Evolutionary conservation across 163 green algal genomes (phyloP).

Genomic region (Chlamydomonas reinhardtii): DNA sequence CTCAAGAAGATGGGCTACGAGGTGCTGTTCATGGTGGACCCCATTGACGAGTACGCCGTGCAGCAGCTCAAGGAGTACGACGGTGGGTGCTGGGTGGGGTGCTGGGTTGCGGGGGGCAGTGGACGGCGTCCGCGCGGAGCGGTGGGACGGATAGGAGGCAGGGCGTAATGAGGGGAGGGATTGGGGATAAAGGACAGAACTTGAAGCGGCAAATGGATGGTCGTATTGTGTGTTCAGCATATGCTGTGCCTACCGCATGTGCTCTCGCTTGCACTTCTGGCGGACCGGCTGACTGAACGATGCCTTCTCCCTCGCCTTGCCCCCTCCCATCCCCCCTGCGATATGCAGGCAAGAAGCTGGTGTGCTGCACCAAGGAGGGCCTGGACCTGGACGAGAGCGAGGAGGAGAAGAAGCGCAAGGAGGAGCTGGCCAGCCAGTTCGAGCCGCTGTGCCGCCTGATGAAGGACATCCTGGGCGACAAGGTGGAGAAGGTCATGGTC

Average conservation of each 20-base stretch:
- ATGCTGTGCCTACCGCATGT: too few relatives aligned
- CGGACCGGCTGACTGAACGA: too few relatives aligned
- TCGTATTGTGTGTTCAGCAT: too few relatives aligned
- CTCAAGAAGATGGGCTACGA: slow-evolving; percentile 97
- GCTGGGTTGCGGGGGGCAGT: neutral
- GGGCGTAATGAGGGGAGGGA: too few relatives aligned
- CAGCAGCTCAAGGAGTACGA: slow-evolving; percentile 99
- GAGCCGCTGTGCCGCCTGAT: slow-evolving; percentile 92
- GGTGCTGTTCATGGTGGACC: slow-evolving; percentile 99
- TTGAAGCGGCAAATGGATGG: too few relatives aligned
- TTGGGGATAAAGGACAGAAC: too few relatives aligned
- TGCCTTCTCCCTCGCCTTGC: too few relatives aligned
- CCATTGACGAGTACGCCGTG: slow-evolving; percentile 99
- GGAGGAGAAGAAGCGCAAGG: slow-evolving; percentile 97
- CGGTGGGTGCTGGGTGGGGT: slow-evolving; percentile 24
- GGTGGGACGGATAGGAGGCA: too few relatives aligned
- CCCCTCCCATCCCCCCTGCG: neutral
- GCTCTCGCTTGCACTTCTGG: too few relatives aligned
- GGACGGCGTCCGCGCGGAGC: too few relatives aligned
- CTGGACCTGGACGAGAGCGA: slow-evolving; percentile 97
- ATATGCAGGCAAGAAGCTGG: slow-evolving; percentile 97
- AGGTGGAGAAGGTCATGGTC: slow-evolving; percentile 92
- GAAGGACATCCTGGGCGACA: slow-evolving; percentile 96
- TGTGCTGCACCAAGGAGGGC: slow-evolving; percentile 98
- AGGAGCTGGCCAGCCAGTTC: slow-evolving; percentile 94